Base-by-base conservation (phyloP, 2,329 filamentous ascomycete genomes). In the Fusarium keratoplasticum region DNA sequence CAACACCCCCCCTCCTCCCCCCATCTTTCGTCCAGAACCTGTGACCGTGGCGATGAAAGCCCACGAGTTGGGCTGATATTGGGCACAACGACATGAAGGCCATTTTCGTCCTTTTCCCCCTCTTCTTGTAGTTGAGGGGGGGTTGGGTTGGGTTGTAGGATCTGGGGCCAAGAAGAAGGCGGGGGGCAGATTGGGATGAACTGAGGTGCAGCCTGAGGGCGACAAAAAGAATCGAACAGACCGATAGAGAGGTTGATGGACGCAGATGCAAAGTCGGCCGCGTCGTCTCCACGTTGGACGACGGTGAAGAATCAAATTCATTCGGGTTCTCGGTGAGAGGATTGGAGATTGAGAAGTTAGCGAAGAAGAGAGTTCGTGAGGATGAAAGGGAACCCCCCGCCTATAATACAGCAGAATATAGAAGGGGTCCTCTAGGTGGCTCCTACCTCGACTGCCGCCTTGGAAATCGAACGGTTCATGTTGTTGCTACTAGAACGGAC, bases 1-100 rank as follows among this genome's bases (percentile, higher is more conserved):
- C 54, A 61, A 57, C 42, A 42, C 18, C 52, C 54, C 36, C 40
- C 14, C 20, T 22, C 40, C 10, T 14, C 27, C 27, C 27, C 9
- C 9, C 9, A n/a, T 20, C 40, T 14, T 22, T 44, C 11, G 7
- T 27, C 42, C 42, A 47, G 42, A 27, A 47, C 63, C n/a, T 35
- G 52, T 36, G 64, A 65, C 16, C 68, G 71, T 74, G 71, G 71
- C 67, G 52, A 74, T 68, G 61, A 50, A 61, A 64, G 55, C 58
- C 44, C 27, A 31, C 9, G 40, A 59, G 61, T 74, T 72, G 71
- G 71, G 72, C 68, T 55, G 71, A 66, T 69, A 64, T 74, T 64
- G 64, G 72, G 72, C 67, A 74, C 64, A 68, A 25, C 71, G 72
- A 47, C 72, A 74, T 69, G 58, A 40, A 42, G 25, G 55, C 25